Percentiles rank a stretch among this genome's conserved stretches.
Evolutionary conservation across 768 basidiomycete genomes (phyloP).

Genomic region (Termitomyces sp.): DNA sequence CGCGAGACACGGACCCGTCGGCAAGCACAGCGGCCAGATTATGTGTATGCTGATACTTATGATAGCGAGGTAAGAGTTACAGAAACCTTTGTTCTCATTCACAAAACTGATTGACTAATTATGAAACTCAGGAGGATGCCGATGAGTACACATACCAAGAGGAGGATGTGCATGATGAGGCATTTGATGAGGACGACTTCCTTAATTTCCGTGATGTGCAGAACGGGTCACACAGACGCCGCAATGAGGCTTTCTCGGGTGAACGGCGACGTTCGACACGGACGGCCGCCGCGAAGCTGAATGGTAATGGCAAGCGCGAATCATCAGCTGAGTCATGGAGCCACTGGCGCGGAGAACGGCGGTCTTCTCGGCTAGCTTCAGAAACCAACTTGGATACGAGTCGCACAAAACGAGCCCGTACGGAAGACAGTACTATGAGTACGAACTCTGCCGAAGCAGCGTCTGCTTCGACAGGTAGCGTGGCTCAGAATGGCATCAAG

Average conservation of each 20-base stretch:
- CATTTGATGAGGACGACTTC: conserved; percentile 51
- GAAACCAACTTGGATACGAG: conserved; percentile 49
- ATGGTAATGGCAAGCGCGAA: conserved; percentile 51
- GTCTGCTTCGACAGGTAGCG: conserved; percentile 23
- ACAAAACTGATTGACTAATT: conserved; percentile 23
- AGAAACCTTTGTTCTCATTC: conserved; percentile 12
- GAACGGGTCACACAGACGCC: conserved; percentile 35
- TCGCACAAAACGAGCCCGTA: conserved; percentile 68
- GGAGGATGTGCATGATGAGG: conserved; percentile 63
- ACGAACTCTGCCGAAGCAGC: conserved; percentile 43
- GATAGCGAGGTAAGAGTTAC: conserved; percentile 57
- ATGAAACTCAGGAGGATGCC: conserved; percentile 45
- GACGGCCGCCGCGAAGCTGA: conserved; percentile 35
- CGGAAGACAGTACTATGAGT: conserved; percentile 66
- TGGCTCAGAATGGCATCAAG: conserved; percentile 31
- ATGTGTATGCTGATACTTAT: conserved; percentile 66
- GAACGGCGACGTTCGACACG: conserved; percentile 52
- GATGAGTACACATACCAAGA: conserved; percentile 67
- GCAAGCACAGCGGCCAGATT: conserved; percentile 70
- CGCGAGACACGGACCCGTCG: conserved; percentile 77
- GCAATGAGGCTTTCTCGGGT: conserved; percentile 23
- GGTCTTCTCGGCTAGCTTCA: conserved; percentile 61
- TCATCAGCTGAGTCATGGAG: conserved; percentile 46
- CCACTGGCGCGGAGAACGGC: conserved; percentile 71
- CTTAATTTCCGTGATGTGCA: conserved; percentile 38